Evolutionary conservation across 1,284 basidiomycete genomes (phyloP).

Genomic region (Sanguinoderma infundibulare): DNA sequence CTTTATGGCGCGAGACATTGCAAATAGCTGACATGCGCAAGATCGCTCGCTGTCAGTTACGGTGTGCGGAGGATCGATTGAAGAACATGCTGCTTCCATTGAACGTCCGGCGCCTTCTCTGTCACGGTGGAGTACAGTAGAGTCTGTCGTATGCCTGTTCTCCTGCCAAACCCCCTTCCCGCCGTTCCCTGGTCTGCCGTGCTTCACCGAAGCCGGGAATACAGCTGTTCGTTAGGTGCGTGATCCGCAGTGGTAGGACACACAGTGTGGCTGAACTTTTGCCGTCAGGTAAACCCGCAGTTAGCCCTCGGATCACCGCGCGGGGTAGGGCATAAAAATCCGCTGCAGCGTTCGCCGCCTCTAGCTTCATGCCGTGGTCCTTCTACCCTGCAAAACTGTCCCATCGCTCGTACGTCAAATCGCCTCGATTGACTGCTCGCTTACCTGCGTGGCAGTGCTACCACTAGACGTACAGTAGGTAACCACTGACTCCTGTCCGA

Average conservation of each 20-base stretch:
- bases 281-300: too few species aligned
- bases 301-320: too few species aligned
- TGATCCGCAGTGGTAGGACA: background rate
- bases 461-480: too few species aligned
- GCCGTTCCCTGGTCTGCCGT: background rate
- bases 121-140: background rate
- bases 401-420: too few species aligned
- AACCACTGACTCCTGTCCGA: too few species aligned
- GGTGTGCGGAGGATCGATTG: constrained; percentile 1
- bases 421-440: too few species aligned
- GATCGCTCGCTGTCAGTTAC: background rate
- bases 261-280: too few species aligned
- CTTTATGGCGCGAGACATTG: background rate
- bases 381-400: too few species aligned
- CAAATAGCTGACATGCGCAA: background rate
- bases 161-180: background rate
- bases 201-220: background rate
- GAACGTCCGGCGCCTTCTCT: constrained; percentile 3
- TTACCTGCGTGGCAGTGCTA: too few species aligned
- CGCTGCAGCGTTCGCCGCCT: too few species aligned
- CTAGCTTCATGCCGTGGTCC: too few species aligned
- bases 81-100: constrained; percentile 12
- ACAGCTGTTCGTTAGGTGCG: background rate
- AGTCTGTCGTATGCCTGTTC: background rate
- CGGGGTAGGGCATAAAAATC: too few species aligned